These are phyloP conservation scores for Mortierella sp. DNA, from an alignment of 371 early-diverging fungal genomes.

Conservation along the genomic window DNA sequence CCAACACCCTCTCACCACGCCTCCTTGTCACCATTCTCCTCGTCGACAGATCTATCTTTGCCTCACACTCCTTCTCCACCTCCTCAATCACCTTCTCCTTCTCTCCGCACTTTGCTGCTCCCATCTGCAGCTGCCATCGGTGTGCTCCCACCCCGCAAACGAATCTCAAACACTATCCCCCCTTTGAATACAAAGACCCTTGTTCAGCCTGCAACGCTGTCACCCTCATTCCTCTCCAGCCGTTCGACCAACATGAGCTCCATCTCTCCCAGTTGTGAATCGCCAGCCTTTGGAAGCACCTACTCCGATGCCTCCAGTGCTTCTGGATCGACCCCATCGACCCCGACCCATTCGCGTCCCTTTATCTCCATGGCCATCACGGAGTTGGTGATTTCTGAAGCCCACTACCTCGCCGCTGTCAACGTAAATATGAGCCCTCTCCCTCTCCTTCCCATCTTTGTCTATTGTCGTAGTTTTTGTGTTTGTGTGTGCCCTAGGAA, in stretches of 20 bases:
- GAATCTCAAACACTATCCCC: conserved; percentile 18
- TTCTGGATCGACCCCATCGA: conserved; percentile 17
- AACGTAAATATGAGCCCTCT: conserved; percentile 24
- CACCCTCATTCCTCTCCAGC: conserved; percentile 30
- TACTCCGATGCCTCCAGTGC: conserved; percentile 21
- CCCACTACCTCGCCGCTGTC: conserved; percentile 29
- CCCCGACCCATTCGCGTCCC: conserved; percentile 19
- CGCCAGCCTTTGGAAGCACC: conserved; percentile 5
- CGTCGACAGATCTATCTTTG: conserved; percentile 16
- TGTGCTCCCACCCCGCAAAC: conserved; percentile 25
- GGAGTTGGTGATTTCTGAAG: conserved; percentile 45
- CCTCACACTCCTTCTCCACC: conserved; percentile 5
- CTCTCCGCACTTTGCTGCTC: conserved; percentile 23
- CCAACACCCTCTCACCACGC: neutral
- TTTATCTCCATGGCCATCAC: conserved; percentile 42
- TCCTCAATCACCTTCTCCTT: conserved; percentile 4
- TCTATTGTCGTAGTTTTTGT: neutral
- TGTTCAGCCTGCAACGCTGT: conserved; percentile 3
- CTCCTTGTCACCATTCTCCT: conserved; percentile 15
- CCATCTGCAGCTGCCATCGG: conserved; percentile 26
- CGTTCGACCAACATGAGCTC: conserved; percentile 28
- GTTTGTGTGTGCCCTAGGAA: neutral
- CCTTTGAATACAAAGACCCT: conserved; percentile 24
- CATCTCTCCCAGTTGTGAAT: conserved; percentile 18
- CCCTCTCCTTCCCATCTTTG: neutral